Evolutionary conservation across 2,329 filamentous ascomycete genomes (phyloP).

Genomic region (Helicocarpus griseus): DNA sequence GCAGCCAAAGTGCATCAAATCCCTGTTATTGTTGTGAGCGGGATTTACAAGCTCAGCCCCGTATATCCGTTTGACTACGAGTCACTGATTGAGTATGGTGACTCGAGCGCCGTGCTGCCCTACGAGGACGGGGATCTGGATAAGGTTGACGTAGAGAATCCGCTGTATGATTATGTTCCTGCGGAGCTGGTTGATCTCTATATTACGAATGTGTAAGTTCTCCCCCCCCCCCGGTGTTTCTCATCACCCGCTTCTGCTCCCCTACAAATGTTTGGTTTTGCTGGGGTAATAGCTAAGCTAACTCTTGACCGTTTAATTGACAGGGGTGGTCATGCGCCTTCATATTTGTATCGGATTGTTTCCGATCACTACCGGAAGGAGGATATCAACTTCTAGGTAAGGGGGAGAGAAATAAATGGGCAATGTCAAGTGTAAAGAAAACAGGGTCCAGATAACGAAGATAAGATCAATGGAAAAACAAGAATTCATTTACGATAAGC

Average conservation of each 20-base stretch:
- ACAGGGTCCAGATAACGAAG: background rate
- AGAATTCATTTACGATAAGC: background rate
- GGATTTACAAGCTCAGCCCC: constrained; percentile 88
- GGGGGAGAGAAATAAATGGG: constrained; percentile 1
- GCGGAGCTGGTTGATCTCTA: constrained; percentile 52
- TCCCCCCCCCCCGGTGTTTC: background rate
- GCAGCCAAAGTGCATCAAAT: constrained; percentile 74
- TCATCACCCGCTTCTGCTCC: background rate
- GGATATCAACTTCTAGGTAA: constrained; percentile 43
- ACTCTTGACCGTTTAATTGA: constrained; percentile 3
- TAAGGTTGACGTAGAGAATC: constrained; percentile 66
- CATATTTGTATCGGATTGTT: constrained; percentile 56
- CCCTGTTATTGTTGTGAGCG: constrained; percentile 79
- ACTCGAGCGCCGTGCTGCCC: constrained; percentile 63
- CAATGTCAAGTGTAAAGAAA: background rate
- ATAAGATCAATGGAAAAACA: background rate
- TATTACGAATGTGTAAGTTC: constrained; percentile 69
- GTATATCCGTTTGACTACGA: constrained; percentile 78
- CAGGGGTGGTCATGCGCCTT: constrained; percentile 54
- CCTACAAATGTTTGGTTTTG: background rate
- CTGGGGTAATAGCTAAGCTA: too few relatives aligned
- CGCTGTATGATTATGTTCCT: constrained; percentile 72
- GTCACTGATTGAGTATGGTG: constrained; percentile 75
- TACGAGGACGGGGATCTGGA: constrained; percentile 74
- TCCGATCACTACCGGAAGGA: constrained; percentile 56